A percentile compares a stretch with the other conserved stretches of the same genome.
These are phyloP conservation scores for Penicillium waksmanii DNA, from an alignment of 495 filamentous ascomycete genomes.

Conservation along the genomic window DNA sequence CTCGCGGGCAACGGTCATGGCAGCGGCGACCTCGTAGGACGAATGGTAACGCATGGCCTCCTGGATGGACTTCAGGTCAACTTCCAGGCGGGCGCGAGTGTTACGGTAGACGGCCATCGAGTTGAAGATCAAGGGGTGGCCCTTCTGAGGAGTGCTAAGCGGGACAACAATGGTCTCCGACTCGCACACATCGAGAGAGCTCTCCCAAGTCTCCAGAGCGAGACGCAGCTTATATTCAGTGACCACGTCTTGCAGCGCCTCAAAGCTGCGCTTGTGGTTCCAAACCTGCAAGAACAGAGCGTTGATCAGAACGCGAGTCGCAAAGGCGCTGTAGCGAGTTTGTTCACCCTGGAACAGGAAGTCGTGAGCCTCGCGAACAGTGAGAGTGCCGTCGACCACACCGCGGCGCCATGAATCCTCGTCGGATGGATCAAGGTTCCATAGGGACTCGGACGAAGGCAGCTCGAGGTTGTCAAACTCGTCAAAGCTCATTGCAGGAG, in stretches of 20 bases:
- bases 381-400: conserved; percentile 68
- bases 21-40: conserved; percentile 92
- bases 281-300: conserved; percentile 97
- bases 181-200: conserved; percentile 90
- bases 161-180: conserved; percentile 88
- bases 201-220: conserved; percentile 97
- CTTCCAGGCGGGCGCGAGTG: conserved; percentile 87
- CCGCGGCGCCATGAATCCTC: conserved; percentile 83
- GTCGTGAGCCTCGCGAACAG: conserved; percentile 92
- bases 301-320: conserved; percentile 98
- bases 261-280: conserved; percentile 97
- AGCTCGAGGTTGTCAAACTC: conserved; percentile 93
- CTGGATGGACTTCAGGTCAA: conserved; percentile 93
- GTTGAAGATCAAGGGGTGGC: conserved; percentile 98
- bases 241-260: conserved; percentile 93
- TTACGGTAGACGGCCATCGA: conserved; percentile 97
- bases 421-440: conserved; percentile 83
- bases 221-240: conserved; percentile 98
- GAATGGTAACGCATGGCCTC: conserved; percentile 97
- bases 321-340: conserved; percentile 94
- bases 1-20: conserved; percentile 92
- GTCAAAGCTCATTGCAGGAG: conserved; percentile 95
- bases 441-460: conserved; percentile 91
- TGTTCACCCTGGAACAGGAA: conserved; percentile 92
- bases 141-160: conserved; percentile 92